phyloP scores from a whole-genome alignment of 2,329 filamentous ascomycete genomes.

The Camptophora hylomeconis region DNA sequence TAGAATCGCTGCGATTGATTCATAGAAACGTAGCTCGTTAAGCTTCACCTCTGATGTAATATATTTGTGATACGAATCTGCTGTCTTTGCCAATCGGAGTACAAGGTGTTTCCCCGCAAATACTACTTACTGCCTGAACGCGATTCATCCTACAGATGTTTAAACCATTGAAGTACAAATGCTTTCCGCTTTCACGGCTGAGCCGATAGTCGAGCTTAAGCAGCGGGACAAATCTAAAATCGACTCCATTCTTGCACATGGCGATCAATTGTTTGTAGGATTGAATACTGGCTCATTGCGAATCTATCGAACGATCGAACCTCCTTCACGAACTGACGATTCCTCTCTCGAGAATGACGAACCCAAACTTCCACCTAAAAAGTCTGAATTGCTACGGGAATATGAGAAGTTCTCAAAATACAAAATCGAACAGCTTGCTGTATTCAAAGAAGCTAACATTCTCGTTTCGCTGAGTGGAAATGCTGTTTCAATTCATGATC shows the following conservation, averaged over 20 bases:
- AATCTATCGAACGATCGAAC: conserved; percentile 80
- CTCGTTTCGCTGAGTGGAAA: conserved; percentile 85
- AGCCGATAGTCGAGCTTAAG: conserved; percentile 92
- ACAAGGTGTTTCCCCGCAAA: too few species aligned
- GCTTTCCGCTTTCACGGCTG: conserved; percentile 95
- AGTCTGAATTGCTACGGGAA: conserved; percentile 78
- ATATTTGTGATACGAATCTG: too few species aligned
- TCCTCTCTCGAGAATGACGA: conserved; percentile 9
- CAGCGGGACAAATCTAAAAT: conserved; percentile 93
- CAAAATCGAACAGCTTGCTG: conserved; percentile 82
- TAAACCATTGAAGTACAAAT: too few species aligned
- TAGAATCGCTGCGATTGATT: too few species aligned
- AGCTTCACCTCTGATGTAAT: too few species aligned
- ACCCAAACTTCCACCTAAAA: conserved; percentile 29
- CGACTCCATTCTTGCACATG: conserved; percentile 86
- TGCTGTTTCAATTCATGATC: conserved; percentile 77
- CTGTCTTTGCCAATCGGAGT: too few species aligned
- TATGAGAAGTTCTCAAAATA: conserved; percentile 87
- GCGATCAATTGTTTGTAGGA: conserved; percentile 82
- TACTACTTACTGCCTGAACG: too few species aligned
- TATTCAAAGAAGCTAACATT: conserved; percentile 88
- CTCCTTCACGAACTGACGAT: conserved; percentile 18
- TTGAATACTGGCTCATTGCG: conserved; percentile 79
- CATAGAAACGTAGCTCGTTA: too few species aligned
- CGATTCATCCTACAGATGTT: too few species aligned